A percentile compares a stretch with the other conserved stretches of the same genome.
Conservation (phyloP, 2,329 filamentous ascomycete genomes). For the Beauveria brongniartii region DNA sequence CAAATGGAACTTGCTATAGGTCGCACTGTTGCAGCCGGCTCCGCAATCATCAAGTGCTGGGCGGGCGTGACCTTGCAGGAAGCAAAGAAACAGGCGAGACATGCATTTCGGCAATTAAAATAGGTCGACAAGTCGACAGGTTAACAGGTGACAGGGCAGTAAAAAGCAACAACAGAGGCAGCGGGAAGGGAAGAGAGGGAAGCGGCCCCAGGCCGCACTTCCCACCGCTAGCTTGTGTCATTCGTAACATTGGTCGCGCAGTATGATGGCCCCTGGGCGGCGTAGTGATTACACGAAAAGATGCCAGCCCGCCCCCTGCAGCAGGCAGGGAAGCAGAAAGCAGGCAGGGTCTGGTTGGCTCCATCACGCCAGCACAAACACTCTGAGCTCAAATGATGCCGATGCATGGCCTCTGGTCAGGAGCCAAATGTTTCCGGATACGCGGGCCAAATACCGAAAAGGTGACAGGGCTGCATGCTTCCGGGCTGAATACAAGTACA, state of each 20-base stretch:
- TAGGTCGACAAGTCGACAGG: neutral
- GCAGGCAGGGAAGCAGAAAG: neutral
- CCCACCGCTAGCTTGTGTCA: neutral
- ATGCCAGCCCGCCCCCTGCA: neutral
- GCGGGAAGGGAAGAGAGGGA: neutral
- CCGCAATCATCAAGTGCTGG: neutral
- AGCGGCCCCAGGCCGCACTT: conserved; percentile 1
- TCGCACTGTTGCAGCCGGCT: neutral
- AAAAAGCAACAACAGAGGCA: neutral
- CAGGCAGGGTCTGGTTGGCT: neutral
- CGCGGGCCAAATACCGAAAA: conserved; percentile 2
- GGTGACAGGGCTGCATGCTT: neutral
- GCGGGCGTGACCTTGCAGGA: neutral
- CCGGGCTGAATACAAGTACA: too few species aligned
- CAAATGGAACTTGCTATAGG: neutral
- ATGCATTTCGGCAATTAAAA: neutral
- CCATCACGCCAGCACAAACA: neutral
- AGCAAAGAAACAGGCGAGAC: neutral
- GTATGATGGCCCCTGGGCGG: neutral
- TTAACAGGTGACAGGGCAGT: neutral
- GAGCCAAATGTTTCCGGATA: neutral
- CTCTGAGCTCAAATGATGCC: neutral
- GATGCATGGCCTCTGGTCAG: neutral
- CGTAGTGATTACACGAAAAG: too few species aligned
- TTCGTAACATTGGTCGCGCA: neutral